Evolutionary conservation across 2,329 filamentous ascomycete genomes (phyloP).

Genomic region (Mollisiaceae sp.): DNA sequence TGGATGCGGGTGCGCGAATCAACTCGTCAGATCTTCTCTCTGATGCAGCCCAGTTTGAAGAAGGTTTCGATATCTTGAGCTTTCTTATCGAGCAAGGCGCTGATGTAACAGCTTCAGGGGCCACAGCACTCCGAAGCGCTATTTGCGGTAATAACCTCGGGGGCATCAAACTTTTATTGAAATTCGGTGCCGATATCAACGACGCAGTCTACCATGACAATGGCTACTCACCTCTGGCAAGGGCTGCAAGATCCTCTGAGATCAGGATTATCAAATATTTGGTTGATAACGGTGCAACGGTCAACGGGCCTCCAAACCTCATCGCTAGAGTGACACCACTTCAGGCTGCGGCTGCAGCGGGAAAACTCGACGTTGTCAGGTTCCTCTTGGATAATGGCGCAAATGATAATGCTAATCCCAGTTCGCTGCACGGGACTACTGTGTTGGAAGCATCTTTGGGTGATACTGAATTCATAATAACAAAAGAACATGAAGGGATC

Average conservation of each 20-base stretch:
- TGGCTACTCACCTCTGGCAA: background rate
- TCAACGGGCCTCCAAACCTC: background rate
- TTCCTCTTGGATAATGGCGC: constrained; percentile 1
- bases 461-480: background rate
- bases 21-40: background rate
- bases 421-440: background rate
- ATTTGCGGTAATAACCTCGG: background rate
- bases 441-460: background rate
- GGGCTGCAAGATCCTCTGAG: background rate
- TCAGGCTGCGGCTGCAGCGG: background rate
- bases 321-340: background rate
- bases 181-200: background rate
- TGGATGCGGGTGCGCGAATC: background rate
- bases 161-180: background rate
- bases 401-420: background rate
- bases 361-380: background rate
- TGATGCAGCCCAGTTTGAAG: background rate
- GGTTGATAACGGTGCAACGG: background rate
- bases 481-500: constrained; percentile 3
- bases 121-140: background rate
- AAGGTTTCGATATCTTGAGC: background rate
- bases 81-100: background rate
- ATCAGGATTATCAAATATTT: background rate
- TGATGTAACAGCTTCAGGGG: background rate
- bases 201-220: background rate